Evolutionary conservation across 129 eudicot species (phyloP).

Genomic region (Scalesia atractyloides): DNA sequence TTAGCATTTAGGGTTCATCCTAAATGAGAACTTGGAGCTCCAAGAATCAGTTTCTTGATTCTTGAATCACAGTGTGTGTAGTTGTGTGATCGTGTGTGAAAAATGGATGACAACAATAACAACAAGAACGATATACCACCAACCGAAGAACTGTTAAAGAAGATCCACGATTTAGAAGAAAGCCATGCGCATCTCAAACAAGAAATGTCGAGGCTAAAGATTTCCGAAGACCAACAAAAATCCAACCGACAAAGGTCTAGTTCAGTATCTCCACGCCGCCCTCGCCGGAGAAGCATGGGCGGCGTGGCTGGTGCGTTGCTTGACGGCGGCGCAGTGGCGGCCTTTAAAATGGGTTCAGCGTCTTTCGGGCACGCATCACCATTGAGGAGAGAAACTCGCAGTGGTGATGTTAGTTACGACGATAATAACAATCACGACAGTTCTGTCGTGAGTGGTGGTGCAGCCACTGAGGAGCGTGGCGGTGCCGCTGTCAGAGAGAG

Average conservation of each 20-base stretch:
- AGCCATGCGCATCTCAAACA: constrained; percentile 84
- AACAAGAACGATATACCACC: constrained; percentile 44
- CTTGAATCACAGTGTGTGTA: constrained; percentile 32
- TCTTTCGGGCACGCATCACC: constrained; percentile 85
- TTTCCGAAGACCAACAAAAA: constrained; percentile 44
- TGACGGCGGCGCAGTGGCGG: constrained; percentile 48
- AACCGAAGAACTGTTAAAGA: constrained; percentile 81
- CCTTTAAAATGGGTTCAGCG: constrained; percentile 56
- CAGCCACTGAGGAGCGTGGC: constrained; percentile 14
- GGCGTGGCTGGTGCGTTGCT: constrained; percentile 35
- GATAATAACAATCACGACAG: constrained; percentile 24
- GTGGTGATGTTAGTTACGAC: constrained; percentile 34
- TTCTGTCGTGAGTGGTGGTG: constrained; percentile 23
- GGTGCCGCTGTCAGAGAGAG: constrained; percentile 28
- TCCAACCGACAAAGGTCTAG: constrained; percentile 63
- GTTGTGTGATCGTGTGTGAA: constrained; percentile 24
- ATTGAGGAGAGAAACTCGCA: constrained; percentile 74
- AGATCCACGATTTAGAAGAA: constrained; percentile 83
- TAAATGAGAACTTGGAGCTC: constrained; percentile 19
- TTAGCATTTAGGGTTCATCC: constrained; percentile 16
- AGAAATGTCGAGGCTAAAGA: constrained; percentile 76
- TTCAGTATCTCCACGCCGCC: constrained; percentile 65
- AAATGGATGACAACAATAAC: constrained; percentile 42
- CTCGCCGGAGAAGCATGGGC: constrained; percentile 37
- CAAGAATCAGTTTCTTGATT: constrained; percentile 23